These are phyloP conservation scores for Xylaria sp. DNA, from an alignment of 2,329 filamentous ascomycete species.

Conservation along the genomic window DNA sequence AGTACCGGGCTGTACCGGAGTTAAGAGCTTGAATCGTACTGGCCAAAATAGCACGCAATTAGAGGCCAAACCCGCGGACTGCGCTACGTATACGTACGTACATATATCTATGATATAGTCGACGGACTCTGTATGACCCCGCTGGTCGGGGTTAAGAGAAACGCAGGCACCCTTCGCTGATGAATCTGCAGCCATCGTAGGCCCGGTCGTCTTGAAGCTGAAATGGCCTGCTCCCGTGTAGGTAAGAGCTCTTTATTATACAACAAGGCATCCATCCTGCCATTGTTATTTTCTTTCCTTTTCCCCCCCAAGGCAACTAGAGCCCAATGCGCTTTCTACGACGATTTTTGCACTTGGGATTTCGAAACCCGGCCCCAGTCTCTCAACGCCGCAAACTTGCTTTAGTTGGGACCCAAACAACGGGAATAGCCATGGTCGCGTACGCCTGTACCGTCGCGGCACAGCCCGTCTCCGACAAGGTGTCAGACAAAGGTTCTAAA, in stretches of 20 bases:
- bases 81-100: no score
- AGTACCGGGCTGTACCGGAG: not conserved
- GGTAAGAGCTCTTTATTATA: not conserved
- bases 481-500: conserved; percentile 56
- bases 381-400: conserved; percentile 37
- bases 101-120: no score
- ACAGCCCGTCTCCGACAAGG: conserved; percentile 48
- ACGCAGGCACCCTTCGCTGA: not conserved
- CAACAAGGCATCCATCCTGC: not conserved
- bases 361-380: conserved; percentile 23
- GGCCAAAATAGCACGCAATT: not conserved
- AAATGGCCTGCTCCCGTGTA: not conserved
- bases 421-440: conserved; percentile 40
- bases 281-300: not conserved
- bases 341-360: conserved; percentile 11
- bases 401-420: conserved; percentile 36
- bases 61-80: not conserved
- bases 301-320: not conserved
- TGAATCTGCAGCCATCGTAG: conserved; percentile 4
- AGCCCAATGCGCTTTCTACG: conserved; percentile 29
- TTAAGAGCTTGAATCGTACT: not conserved
- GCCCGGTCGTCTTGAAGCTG: not conserved
- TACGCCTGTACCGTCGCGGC: conserved; percentile 44
- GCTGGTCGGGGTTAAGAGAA: not conserved
- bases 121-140: not conserved